Percentiles rank a stretch among this genome's conserved stretches.
Conservation (phyloP, 2,329 filamentous ascomycete species). For the Colletotrichum sublineola region DNA sequence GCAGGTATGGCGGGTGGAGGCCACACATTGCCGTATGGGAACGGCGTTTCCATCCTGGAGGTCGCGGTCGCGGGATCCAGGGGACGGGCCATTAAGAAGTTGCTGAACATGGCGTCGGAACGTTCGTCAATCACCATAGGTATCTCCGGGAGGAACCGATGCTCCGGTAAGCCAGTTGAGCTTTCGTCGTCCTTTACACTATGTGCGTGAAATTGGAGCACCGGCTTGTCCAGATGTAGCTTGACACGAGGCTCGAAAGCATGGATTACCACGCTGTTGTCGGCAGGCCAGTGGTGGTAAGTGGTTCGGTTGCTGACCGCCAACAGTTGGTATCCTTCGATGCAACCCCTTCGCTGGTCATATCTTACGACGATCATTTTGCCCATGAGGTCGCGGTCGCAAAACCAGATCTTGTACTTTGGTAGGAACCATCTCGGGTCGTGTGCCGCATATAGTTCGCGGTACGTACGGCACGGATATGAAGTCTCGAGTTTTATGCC, state of each 20-base stretch:
- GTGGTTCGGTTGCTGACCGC: constrained; percentile 70
- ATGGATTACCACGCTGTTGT: constrained; percentile 77
- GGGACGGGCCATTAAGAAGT: constrained; percentile 75
- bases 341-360: constrained; percentile 78
- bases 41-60: constrained; percentile 48
- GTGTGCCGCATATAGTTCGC: constrained; percentile 79
- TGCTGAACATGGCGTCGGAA: constrained; percentile 69
- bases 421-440: constrained; percentile 89
- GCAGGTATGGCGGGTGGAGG: constrained; percentile 80
- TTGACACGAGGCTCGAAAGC: constrained; percentile 78
- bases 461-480: constrained; percentile 73
- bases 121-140: constrained; percentile 65
- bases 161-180: constrained; percentile 38
- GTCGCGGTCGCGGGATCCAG: constrained; percentile 53
- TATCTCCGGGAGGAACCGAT: constrained; percentile 63
- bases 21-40: constrained; percentile 74
- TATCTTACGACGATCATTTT: constrained; percentile 84
- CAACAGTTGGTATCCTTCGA: constrained; percentile 83
- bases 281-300: constrained; percentile 74
- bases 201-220: constrained; percentile 67
- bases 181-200: constrained; percentile 10
- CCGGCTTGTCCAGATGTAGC: constrained; percentile 81
- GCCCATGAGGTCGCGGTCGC: constrained; percentile 79
- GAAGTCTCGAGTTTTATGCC: constrained; percentile 64
- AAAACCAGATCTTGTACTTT: constrained; percentile 87